Conservation (phyloP, 1,284 basidiomycete genomes). For the Agaricales sp. region DNA sequence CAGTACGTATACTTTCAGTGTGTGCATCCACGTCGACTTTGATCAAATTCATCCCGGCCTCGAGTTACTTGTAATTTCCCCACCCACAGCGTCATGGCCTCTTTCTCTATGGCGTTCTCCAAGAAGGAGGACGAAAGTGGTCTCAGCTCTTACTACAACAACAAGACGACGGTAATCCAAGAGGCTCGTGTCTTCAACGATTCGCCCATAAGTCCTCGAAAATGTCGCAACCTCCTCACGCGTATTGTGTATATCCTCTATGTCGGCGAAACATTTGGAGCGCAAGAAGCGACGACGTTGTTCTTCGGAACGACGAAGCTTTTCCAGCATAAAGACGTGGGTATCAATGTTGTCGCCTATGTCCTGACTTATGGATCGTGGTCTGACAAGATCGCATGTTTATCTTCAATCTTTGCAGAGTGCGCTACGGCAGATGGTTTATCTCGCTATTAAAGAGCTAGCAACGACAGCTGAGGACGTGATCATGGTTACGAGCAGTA, state of each 20-base stretch:
- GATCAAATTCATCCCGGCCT: not conserved
- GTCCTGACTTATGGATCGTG: conserved; percentile 6
- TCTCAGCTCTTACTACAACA: conserved; percentile 81
- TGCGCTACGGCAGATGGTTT: conserved; percentile 95
- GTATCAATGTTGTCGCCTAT: too few relatives aligned
- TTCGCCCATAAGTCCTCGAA: conserved; percentile 93
- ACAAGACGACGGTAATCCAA: conserved; percentile 94
- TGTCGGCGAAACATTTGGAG: conserved; percentile 90
- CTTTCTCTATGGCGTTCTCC: conserved; percentile 64
- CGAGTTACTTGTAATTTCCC: not conserved
- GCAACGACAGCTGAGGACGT: conserved; percentile 96
- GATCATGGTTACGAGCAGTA: conserved; percentile 99
- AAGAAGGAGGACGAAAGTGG: conserved; percentile 93
- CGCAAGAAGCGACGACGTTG: conserved; percentile 93
- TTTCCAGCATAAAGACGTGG: conserved; percentile 98
- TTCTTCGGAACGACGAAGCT: conserved; percentile 99
- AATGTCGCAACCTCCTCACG: conserved; percentile 94
- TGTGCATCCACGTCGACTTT: conserved; percentile 1
- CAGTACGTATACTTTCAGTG: too few relatives aligned
- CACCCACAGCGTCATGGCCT: conserved; percentile 12
- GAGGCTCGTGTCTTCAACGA: conserved; percentile 99
- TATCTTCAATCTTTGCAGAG: conserved; percentile 44
- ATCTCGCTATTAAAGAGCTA: conserved; percentile 97
- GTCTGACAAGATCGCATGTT: conserved; percentile 2
- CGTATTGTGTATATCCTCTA: conserved; percentile 96